Evolutionary conservation across 768 basidiomycete species (phyloP).

Genomic region (Boletus patriciae): DNA sequence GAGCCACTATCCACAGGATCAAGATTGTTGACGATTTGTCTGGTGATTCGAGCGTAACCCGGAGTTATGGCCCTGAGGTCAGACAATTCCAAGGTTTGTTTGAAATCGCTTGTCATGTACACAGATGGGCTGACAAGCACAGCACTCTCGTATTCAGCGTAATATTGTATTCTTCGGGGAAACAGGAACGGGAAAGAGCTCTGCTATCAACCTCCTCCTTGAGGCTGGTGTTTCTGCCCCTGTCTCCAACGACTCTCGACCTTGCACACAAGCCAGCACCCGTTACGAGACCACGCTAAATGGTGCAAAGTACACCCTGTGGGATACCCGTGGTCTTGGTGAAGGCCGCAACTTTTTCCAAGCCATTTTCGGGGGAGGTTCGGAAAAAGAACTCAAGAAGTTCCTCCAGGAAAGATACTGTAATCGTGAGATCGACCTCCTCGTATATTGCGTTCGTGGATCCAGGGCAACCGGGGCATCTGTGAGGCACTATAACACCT

Average conservation of each 20-base stretch:
- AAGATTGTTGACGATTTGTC: neutral
- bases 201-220: slow-evolving; percentile 27
- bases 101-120: neutral
- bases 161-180: slow-evolving; percentile 28
- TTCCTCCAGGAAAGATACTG: slow-evolving; percentile 23
- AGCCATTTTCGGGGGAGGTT: slow-evolving; percentile 2
- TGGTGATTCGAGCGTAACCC: neutral
- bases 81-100: slow-evolving; percentile 12
- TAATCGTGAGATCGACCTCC: slow-evolving; percentile 36
- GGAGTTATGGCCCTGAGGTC: neutral
- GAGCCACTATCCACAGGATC: neutral
- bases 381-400: slow-evolving; percentile 21
- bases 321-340: slow-evolving; percentile 42
- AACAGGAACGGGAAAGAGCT: slow-evolving; percentile 29
- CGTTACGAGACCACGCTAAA: slow-evolving; percentile 7
- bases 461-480: slow-evolving; percentile 32
- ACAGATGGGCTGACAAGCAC: slow-evolving; percentile 1
- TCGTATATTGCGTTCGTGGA: slow-evolving; percentile 40
- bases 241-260: slow-evolving; percentile 8
- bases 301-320: slow-evolving; percentile 15
- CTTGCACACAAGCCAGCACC: slow-evolving; percentile 17
- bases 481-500: slow-evolving; percentile 33
- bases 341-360: slow-evolving; percentile 23
- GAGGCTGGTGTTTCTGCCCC: neutral
- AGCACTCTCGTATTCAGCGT: neutral